Evolutionary conservation across 371 early-diverging fungal species (phyloP), one percentile per base, ranked within the genome.

Genomic region (Haplosporangium sp.): DNA sequence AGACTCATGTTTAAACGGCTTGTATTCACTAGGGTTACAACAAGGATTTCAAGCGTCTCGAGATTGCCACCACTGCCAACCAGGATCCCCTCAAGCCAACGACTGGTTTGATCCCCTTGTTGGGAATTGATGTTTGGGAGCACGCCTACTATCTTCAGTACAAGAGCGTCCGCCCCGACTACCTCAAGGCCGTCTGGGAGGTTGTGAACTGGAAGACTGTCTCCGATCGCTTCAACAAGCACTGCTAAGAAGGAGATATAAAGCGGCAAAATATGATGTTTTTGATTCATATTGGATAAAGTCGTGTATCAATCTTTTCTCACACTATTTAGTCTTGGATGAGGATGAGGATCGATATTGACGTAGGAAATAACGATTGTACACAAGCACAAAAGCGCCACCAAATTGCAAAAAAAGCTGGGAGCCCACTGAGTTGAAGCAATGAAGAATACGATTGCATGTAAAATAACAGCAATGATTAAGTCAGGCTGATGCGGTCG

Each of bases 91-190:
- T 95, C 65, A 64, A 66, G 58, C 54, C 67, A 21, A 66, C 73
- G 36, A 74, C 83, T 62, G 92, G 86, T 16, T 82, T 88, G 59
- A 86, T 93, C 51, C 98, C 99, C 50, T 83, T 99, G 48, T 87
- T 99, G 59, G 97, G 96, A 47, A 83, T 97, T 68, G 99, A 99
- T 87, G 98, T 97, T 12, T 99, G 99, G 99, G 99, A 98, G 85
- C 99, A 99, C 74, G 95, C 99, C 38, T 99, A 98, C 87, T 99
- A 99, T 81, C 86, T 99, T 68, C 95, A 98, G 83, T 98, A 98
- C 90, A 95, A 96, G 89, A 98, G 97, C 83, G 95, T 92, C 48
- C 95, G 97, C 68, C 94, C 95, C 20, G 97, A 96, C 62, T 99
- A 98, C 84, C 85, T 99, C 65, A 93, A 96, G 84, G 92, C 92